A percentile compares a stretch with the other conserved stretches of the same genome.
Evolutionary conservation across 192 early-diverging fungal genomes (phyloP).

Genomic region (Podila verticillata): DNA sequence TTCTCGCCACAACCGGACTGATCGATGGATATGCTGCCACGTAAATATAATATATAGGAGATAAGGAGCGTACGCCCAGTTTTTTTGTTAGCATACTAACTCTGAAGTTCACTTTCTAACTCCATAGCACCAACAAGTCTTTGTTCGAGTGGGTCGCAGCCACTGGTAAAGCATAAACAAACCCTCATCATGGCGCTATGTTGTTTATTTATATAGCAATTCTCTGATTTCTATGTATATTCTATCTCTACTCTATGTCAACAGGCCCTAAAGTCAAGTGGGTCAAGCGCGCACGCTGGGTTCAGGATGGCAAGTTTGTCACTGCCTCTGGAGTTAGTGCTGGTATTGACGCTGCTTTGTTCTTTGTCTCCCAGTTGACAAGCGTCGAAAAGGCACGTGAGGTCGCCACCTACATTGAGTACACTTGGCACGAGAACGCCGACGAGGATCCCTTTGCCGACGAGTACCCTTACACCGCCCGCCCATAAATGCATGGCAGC

Average conservation of each 20-base stretch:
- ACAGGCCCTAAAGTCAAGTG: slow-evolving; percentile 55
- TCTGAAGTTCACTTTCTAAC: background rate
- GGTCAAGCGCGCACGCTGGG: slow-evolving; percentile 61
- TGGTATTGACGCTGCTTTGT: slow-evolving; percentile 49
- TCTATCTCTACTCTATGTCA: background rate
- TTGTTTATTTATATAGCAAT: background rate
- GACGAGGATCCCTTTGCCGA: slow-evolving; percentile 45
- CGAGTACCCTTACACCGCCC: slow-evolving; percentile 27
- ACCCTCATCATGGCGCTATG: background rate
- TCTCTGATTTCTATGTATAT: too few relatives aligned
- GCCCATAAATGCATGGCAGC: background rate
- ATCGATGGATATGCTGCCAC: slow-evolving; percentile 58
- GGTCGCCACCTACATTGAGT: slow-evolving; percentile 29
- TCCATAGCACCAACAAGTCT: slow-evolving; percentile 37
- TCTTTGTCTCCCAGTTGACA: slow-evolving; percentile 25
- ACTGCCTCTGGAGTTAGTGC: slow-evolving; percentile 58
- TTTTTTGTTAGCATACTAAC: background rate
- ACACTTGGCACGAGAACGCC: slow-evolving; percentile 43
- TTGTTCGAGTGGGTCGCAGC: slow-evolving; percentile 7
- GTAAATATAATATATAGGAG: background rate
- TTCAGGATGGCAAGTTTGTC: slow-evolving; percentile 58
- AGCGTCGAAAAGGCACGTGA: slow-evolving; percentile 13
- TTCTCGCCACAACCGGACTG: slow-evolving; percentile 57
- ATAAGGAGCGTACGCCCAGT: background rate
- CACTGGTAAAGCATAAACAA: slow-evolving; percentile 14